Percentiles rank a stretch among this genome's conserved stretches.
phyloP scores from a whole-genome alignment of 495 filamentous ascomycete genomes.

The Trichodelitschia bisporula region DNA sequence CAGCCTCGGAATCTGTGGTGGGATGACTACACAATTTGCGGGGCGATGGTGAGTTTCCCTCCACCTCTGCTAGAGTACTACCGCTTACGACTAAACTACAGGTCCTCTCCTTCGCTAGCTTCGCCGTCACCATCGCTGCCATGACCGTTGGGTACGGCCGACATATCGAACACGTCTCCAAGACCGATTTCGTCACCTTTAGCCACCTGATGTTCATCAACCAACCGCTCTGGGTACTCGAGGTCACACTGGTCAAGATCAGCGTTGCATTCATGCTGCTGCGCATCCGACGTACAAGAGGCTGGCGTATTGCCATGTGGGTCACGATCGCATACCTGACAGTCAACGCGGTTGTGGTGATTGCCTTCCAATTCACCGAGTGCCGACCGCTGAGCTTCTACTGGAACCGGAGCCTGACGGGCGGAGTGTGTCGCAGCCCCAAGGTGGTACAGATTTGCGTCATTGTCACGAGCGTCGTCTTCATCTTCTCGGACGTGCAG shows the following conservation, averaged over 20 bases:
- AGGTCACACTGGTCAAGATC: too few relatives aligned
- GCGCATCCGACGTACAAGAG: not conserved
- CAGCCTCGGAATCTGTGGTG: not conserved
- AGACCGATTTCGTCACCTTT: not conserved
- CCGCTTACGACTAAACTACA: not conserved
- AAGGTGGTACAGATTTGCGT: not conserved
- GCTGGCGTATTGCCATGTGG: not conserved
- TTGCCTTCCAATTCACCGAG: not conserved
- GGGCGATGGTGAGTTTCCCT: too few relatives aligned
- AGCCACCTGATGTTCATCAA: not conserved
- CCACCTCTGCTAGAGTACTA: not conserved
- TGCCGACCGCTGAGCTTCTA: not conserved
- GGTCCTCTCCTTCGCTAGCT: not conserved
- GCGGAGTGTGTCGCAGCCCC: not conserved
- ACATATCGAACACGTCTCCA: not conserved
- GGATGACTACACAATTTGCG: not conserved
- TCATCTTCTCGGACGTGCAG: not conserved
- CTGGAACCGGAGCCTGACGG: not conserved
- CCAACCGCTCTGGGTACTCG: not conserved
- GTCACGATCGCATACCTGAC: not conserved
- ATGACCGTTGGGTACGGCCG: not conserved
- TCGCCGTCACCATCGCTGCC: not conserved
- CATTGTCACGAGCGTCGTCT: not conserved
- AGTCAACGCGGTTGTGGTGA: not conserved
- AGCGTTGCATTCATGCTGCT: not conserved